These are phyloP conservation scores for Moesziomyces sp. DNA, from an alignment of 1,284 basidiomycete genomes.

Conservation along the genomic window DNA sequence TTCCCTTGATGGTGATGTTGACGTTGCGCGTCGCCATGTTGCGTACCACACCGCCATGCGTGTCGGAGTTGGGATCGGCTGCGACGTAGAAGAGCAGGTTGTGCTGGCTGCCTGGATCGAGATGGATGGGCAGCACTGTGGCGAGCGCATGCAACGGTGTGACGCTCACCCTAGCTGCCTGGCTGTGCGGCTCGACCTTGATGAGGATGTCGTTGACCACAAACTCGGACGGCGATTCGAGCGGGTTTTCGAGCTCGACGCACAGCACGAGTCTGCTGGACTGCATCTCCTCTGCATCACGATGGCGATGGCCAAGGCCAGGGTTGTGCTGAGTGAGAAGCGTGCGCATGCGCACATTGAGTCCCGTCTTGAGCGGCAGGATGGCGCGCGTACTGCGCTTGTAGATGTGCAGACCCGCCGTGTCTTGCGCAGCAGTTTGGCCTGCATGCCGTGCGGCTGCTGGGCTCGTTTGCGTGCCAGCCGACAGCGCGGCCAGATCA, in stretches of 20 bases:
- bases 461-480: background rate
- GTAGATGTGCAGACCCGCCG: conserved; percentile 25
- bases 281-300: conserved; percentile 11
- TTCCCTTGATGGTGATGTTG: conserved; percentile 32
- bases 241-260: conserved; percentile 51
- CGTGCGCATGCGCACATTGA: conserved; percentile 54
- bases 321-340: conserved; percentile 30
- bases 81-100: conserved; percentile 45
- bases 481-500: conserved; percentile 25
- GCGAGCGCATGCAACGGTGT: conserved; percentile 14
- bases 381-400: conserved; percentile 40
- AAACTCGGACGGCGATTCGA: conserved; percentile 28
- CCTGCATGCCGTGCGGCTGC: background rate
- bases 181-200: conserved; percentile 12
- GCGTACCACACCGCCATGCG: background rate
- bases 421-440: background rate
- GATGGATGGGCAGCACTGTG: conserved; percentile 18
- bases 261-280: conserved; percentile 34
- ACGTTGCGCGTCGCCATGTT: conserved; percentile 15
- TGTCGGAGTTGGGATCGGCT: conserved; percentile 4
- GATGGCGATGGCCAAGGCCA: conserved; percentile 6
- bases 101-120: conserved; percentile 35
- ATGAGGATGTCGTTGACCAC: conserved; percentile 29
- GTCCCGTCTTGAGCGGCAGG: conserved; percentile 34
- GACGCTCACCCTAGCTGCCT: conserved; percentile 4